Conservation (phyloP, 345 rosid species). For the Hypericum androsaemum region DNA sequence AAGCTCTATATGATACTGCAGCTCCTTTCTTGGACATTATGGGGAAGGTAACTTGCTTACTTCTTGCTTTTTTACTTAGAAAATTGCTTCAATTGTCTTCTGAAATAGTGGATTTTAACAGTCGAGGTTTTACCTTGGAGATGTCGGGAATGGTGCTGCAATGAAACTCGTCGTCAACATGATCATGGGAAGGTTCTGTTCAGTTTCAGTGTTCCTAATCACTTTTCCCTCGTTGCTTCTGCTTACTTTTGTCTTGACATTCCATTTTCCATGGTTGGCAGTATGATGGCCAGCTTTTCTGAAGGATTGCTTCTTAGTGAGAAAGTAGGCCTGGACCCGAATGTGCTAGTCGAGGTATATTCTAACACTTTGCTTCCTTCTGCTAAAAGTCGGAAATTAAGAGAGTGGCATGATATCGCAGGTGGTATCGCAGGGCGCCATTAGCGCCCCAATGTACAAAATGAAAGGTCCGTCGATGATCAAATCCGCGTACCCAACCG, state of each 20-base stretch:
- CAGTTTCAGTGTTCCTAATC: not conserved
- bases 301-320: slow-evolving; percentile 79
- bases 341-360: slow-evolving; percentile 60
- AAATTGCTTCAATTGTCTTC: slow-evolving; percentile 5
- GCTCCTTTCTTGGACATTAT: slow-evolving; percentile 66
- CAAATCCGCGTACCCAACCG: slow-evolving; percentile 65
- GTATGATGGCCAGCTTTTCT: slow-evolving; percentile 93
- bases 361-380: no score
- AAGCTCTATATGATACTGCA: slow-evolving; percentile 48
- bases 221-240: slow-evolving; percentile 2
- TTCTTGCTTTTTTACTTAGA: slow-evolving; percentile 2
- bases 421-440: slow-evolving; percentile 86
- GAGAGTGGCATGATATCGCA: slow-evolving; percentile 18
- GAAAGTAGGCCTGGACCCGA: slow-evolving; percentile 88
- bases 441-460: slow-evolving; percentile 84
- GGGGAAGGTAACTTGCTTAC: slow-evolving; percentile 59
- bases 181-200: slow-evolving; percentile 88
- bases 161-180: slow-evolving; percentile 96
- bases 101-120: slow-evolving; percentile 23
- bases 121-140: slow-evolving; percentile 90
- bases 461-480: slow-evolving; percentile 84
- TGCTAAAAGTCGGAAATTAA: no score
- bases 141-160: slow-evolving; percentile 91
- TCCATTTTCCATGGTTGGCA: slow-evolving; percentile 25
- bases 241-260: slow-evolving; percentile 2